Percentiles rank a stretch among this genome's conserved stretches.
phyloP scores from a whole-genome alignment of 2,329 filamentous ascomycete genomes.

The Laburnicola sp. region DNA sequence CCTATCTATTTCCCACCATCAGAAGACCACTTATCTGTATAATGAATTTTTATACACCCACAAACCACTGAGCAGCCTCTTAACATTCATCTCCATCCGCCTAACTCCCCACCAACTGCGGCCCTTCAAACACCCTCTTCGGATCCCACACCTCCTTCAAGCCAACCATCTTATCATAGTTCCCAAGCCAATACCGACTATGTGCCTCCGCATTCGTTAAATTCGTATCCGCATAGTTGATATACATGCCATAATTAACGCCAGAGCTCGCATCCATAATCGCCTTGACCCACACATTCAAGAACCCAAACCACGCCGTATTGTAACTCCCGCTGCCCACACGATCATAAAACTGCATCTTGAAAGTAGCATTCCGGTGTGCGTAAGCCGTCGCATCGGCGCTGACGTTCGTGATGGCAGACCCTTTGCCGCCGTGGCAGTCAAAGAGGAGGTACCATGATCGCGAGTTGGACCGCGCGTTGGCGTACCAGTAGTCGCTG shows the following conservation, averaged over 20 bases:
- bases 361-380: slow-evolving; percentile 33
- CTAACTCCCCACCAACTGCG: slow-evolving; percentile 30
- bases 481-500: slow-evolving; percentile 28
- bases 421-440: slow-evolving; percentile 27
- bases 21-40: too few relatives aligned
- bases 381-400: slow-evolving; percentile 26
- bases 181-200: slow-evolving; percentile 49
- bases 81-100: too few relatives aligned
- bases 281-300: slow-evolving; percentile 46
- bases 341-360: slow-evolving; percentile 33
- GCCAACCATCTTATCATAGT: slow-evolving; percentile 35
- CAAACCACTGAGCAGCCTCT: too few relatives aligned
- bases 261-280: slow-evolving; percentile 27
- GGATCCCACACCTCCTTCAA: slow-evolving; percentile 44
- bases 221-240: slow-evolving; percentile 56
- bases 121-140: slow-evolving; percentile 30
- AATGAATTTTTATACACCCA: too few relatives aligned
- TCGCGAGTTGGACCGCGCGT: slow-evolving; percentile 20
- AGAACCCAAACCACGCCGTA: slow-evolving; percentile 38
- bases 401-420: slow-evolving; percentile 18
- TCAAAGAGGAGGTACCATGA: slow-evolving; percentile 35
- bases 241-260: slow-evolving; percentile 51
- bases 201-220: slow-evolving; percentile 50
- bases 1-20: too few relatives aligned
- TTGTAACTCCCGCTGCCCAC: slow-evolving; percentile 31